phyloP scores from a whole-genome alignment of 2,329 filamentous ascomycete species.

The Trichothecium sympodiale region DNA sequence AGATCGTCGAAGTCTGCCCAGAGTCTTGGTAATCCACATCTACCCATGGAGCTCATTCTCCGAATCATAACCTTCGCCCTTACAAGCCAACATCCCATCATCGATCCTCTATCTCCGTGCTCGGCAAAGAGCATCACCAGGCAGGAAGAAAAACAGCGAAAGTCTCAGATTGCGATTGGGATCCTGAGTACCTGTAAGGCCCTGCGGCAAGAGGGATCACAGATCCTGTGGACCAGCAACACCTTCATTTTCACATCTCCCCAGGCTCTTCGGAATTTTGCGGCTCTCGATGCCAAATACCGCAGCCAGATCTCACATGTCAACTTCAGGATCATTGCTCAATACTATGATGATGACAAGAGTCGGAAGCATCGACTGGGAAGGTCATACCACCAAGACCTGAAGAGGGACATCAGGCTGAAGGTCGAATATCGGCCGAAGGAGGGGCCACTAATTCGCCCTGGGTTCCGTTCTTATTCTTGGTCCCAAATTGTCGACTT shows the following conservation, averaged over 20 bases:
- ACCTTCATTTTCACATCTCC: slow-evolving; percentile 43
- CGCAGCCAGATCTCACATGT: slow-evolving; percentile 33
- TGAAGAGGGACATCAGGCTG: slow-evolving; percentile 29
- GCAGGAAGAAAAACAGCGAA: slow-evolving; percentile 27
- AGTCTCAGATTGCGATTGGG: slow-evolving; percentile 39
- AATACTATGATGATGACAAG: slow-evolving; percentile 37
- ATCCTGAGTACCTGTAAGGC: slow-evolving; percentile 40
- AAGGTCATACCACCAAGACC: slow-evolving; percentile 28
- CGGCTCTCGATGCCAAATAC: slow-evolving; percentile 28
- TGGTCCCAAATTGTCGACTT: slow-evolving; percentile 45
- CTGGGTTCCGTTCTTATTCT: slow-evolving; percentile 42
- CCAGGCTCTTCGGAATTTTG: slow-evolving; percentile 36
- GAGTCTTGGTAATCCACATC: slow-evolving; percentile 24
- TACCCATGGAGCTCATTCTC: slow-evolving; percentile 42
- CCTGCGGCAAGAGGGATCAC: slow-evolving; percentile 36
- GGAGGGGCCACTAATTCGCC: slow-evolving; percentile 34
- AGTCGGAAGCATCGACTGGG: slow-evolving; percentile 20
- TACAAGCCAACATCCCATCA: slow-evolving; percentile 35
- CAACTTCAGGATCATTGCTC: slow-evolving; percentile 41
- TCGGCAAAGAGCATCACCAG: slow-evolving; percentile 30
- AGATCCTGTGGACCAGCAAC: slow-evolving; percentile 40
- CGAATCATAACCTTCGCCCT: slow-evolving; percentile 40
- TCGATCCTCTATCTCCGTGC: slow-evolving; percentile 39
- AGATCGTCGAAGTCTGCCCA: slow-evolving; percentile 16
- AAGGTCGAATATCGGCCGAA: slow-evolving; percentile 29